A percentile compares a stretch with the other conserved stretches of the same genome.
These are phyloP conservation scores for Exsudoporus frostii DNA, from an alignment of 768 basidiomycete species.

Conservation along the genomic window DNA sequence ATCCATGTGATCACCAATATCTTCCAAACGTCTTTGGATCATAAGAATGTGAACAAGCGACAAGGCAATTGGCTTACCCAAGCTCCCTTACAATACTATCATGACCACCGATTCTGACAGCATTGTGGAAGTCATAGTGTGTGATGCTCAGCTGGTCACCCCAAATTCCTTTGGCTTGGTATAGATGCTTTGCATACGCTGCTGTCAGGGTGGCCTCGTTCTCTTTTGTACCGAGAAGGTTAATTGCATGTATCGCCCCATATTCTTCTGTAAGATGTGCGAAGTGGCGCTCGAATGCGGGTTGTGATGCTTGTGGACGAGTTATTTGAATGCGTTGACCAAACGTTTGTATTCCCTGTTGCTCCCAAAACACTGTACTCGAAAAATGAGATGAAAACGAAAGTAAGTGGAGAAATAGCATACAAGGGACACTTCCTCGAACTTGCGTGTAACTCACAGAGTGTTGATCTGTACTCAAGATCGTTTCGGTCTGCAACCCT, in stretches of 20 bases:
- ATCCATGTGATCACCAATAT: slow-evolving; percentile 63
- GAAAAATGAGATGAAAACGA: slow-evolving; percentile 8
- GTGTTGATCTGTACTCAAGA: slow-evolving; percentile 83
- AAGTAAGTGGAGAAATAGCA: slow-evolving; percentile 29
- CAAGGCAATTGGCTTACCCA: slow-evolving; percentile 37
- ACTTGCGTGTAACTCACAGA: slow-evolving; percentile 93
- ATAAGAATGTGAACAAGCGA: slow-evolving; percentile 4
- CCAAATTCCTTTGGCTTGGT: slow-evolving; percentile 56
- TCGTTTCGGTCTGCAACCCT: slow-evolving; percentile 74
- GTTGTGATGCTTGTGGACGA: slow-evolving; percentile 92
- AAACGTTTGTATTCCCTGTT: slow-evolving; percentile 93
- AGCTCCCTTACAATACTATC: slow-evolving; percentile 80
- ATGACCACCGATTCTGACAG: slow-evolving; percentile 77
- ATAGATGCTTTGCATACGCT: slow-evolving; percentile 81
- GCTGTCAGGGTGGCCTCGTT: slow-evolving; percentile 82
- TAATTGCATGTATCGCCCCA: slow-evolving; percentile 80
- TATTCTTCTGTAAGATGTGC: slow-evolving; percentile 85
- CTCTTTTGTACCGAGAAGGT: slow-evolving; percentile 88
- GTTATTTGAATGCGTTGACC: slow-evolving; percentile 94
- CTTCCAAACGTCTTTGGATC: slow-evolving; percentile 53
- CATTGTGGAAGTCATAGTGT: slow-evolving; percentile 91
- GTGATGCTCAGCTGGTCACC: slow-evolving; percentile 75
- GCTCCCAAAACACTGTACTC: slow-evolving; percentile 92
- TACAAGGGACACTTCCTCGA: slow-evolving; percentile 92
- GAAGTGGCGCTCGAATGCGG: slow-evolving; percentile 95